Percentiles rank a stretch among this genome's conserved stretches.
Evolutionary conservation across 1,284 basidiomycete genomes (phyloP).

Genomic region (Rhodofomes roseus): DNA sequence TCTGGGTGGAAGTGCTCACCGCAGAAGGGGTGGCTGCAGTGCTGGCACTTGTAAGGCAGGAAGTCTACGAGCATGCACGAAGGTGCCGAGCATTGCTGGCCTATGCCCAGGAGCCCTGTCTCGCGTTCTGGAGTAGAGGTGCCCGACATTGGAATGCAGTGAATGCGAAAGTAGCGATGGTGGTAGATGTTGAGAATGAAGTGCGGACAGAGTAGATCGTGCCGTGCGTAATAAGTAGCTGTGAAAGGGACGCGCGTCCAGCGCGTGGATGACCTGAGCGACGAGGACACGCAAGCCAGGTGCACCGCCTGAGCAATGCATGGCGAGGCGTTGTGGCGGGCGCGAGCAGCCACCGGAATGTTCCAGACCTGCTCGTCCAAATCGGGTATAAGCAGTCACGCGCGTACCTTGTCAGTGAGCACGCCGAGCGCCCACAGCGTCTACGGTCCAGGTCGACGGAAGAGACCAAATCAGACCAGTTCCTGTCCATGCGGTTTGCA

Average conservation of each 20-base stretch:
- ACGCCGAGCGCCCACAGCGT: not conserved
- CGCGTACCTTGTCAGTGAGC: not conserved
- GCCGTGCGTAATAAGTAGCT: conserved; percentile 6
- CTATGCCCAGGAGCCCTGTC: conserved; percentile 55
- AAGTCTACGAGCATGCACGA: conserved; percentile 73
- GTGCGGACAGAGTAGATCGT: not conserved
- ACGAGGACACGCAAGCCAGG: conserved; percentile 4
- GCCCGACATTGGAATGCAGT: conserved; percentile 24
- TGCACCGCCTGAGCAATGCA: not conserved
- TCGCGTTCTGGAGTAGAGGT: conserved; percentile 37
- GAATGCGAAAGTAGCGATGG: not conserved
- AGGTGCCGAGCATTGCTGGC: conserved; percentile 64
- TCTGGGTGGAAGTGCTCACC: conserved; percentile 70
- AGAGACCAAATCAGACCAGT: not conserved
- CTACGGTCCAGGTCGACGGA: not conserved
- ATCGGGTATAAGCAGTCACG: not conserved
- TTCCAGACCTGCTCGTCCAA: conserved; percentile 2
- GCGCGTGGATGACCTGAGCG: conserved; percentile 12
- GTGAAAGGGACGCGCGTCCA: conserved; percentile 21
- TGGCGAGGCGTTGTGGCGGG: not conserved
- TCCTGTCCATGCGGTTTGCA: not conserved
- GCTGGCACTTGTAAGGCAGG: conserved; percentile 78
- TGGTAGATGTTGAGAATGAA: not conserved
- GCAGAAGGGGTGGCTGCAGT: conserved; percentile 65
- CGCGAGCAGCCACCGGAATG: conserved; percentile 10